A percentile compares a stretch with the other conserved stretches of the same genome.
phyloP scores from a whole-genome alignment of 371 early-diverging fungal genomes.

The Mortierella sp. region DNA sequence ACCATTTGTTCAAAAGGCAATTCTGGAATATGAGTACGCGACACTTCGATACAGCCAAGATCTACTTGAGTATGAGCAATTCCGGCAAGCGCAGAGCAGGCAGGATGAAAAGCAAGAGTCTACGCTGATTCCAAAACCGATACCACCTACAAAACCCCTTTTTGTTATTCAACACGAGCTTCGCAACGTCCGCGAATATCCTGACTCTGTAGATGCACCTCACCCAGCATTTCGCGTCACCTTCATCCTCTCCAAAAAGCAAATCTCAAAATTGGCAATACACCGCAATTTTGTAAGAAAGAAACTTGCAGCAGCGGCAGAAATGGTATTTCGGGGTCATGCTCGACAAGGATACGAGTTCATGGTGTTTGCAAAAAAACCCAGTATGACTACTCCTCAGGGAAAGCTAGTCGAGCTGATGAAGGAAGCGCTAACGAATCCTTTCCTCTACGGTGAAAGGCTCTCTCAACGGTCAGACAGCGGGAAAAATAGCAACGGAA shows the following conservation, averaged over 20 bases:
- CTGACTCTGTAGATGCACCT: constrained; percentile 8
- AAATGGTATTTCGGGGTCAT: constrained; percentile 30
- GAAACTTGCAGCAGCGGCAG: constrained; percentile 37
- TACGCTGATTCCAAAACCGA: constrained; percentile 1
- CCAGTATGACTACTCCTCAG: constrained; percentile 23
- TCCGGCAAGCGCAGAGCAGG: background rate
- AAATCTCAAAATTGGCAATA: constrained; percentile 27
- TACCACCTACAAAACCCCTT: constrained; percentile 18
- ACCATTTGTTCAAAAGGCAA: constrained; percentile 32
- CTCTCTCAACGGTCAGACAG: background rate
- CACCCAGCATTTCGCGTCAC: constrained; percentile 40
- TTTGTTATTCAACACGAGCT: constrained; percentile 22
- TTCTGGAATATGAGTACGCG: constrained; percentile 19
- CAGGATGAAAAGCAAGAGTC: background rate
- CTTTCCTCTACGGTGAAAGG: constrained; percentile 24
- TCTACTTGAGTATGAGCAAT: background rate
- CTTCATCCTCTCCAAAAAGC: constrained; percentile 38
- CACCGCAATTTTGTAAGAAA: constrained; percentile 33
- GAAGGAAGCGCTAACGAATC: constrained; percentile 15
- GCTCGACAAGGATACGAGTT: constrained; percentile 43
- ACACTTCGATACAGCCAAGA: constrained; percentile 11
- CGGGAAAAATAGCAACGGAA: background rate
- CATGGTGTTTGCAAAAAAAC: constrained; percentile 35
- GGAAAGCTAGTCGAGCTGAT: constrained; percentile 15
- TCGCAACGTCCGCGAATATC: constrained; percentile 22